Conservation (phyloP, 768 basidiomycete species). For the Ramaria rubella region DNA sequence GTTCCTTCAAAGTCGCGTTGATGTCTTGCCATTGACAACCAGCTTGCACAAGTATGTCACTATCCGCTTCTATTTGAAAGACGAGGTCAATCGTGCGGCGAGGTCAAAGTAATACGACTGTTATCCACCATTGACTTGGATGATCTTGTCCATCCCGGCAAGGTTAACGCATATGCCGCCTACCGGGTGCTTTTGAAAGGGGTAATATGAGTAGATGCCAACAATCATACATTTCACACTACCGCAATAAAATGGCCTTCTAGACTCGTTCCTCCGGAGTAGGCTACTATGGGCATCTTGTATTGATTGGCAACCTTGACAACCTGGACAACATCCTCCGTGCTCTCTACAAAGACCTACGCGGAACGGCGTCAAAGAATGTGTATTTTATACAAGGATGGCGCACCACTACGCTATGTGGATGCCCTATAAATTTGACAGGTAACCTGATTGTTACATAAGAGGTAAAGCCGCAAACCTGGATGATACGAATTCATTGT, state of each 20-base stretch:
- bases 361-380: constrained; percentile 28
- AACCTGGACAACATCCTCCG: constrained; percentile 76
- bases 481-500: constrained; percentile 38
- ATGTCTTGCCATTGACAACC: constrained; percentile 67
- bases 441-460: background rate
- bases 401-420: constrained; percentile 1
- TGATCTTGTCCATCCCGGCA: constrained; percentile 69
- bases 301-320: constrained; percentile 71
- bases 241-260: constrained; percentile 74
- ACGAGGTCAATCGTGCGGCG: too few relatives aligned
- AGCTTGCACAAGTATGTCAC: constrained; percentile 69
- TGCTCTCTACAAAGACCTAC: constrained; percentile 59
- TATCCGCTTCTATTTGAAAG: constrained; percentile 47
- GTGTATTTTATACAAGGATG: background rate
- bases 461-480: constrained; percentile 27
- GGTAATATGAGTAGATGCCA: background rate
- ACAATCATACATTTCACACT: background rate
- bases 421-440: background rate
- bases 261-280: constrained; percentile 74
- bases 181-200: constrained; percentile 14
- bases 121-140: constrained; percentile 60
- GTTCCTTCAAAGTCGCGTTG: constrained; percentile 57
- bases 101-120: background rate
- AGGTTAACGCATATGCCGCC: constrained; percentile 80
- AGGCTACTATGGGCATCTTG: constrained; percentile 71